Percentiles rank a stretch among this genome's conserved stretches.
These are phyloP conservation scores for Fabrea salina DNA, from an alignment of 169 alveolate species.

Conservation along the genomic window DNA sequence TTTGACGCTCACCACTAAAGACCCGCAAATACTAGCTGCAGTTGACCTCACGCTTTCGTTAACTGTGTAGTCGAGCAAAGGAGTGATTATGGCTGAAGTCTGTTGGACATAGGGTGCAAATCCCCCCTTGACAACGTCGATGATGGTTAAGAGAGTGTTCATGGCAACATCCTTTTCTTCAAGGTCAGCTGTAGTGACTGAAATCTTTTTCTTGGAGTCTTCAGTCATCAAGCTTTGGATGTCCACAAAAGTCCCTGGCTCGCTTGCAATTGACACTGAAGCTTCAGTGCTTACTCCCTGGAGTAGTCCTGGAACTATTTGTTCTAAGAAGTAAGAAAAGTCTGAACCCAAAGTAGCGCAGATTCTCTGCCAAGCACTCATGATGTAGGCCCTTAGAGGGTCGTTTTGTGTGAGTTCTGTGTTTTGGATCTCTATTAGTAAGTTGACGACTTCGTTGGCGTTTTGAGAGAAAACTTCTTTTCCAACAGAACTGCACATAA, in stretches of 20 bases:
- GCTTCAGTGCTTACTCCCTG: constrained; percentile 50
- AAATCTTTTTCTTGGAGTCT: constrained; percentile 35
- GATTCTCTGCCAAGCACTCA: constrained; percentile 83
- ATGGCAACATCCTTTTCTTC: constrained; percentile 80
- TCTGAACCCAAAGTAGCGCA: constrained; percentile 56
- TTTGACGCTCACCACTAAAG: constrained; percentile 58
- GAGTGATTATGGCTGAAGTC: constrained; percentile 52
- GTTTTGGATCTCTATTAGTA: constrained; percentile 56
- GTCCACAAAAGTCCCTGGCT: background rate
- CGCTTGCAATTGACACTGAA: background rate
- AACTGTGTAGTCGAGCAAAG: constrained; percentile 53
- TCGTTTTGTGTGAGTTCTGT: constrained; percentile 44
- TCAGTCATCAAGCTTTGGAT: background rate
- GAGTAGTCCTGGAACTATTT: constrained; percentile 69
- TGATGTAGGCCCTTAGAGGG: constrained; percentile 63
- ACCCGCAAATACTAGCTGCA: constrained; percentile 72
- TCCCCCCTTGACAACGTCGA: constrained; percentile 67
- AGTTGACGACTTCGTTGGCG: constrained; percentile 41
- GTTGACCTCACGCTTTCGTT: constrained; percentile 70
- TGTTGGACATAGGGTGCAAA: constrained; percentile 66
- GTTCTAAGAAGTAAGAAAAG: constrained; percentile 58
- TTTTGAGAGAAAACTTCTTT: constrained; percentile 55
- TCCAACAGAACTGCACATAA: constrained; percentile 62
- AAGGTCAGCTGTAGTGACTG: constrained; percentile 61
- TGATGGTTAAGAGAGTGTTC: constrained; percentile 71